Base-by-base conservation (phyloP, 106 monocot genomes). In the Triglochin maritima region DNA sequence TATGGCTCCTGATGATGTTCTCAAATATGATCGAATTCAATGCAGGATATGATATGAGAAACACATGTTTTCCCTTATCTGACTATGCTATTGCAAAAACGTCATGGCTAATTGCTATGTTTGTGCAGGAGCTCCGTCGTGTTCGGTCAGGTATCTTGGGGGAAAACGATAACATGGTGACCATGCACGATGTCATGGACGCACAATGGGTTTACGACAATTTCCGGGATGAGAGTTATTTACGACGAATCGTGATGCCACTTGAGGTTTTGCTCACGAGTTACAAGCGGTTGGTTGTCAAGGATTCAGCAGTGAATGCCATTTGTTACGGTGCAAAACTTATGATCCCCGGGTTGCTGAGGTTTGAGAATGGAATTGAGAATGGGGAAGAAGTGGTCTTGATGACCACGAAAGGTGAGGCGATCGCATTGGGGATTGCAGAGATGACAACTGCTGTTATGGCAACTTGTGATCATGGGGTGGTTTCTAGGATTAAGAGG, bases 371-470 rank as follows among this genome's bases (percentile, higher is more conserved):
- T 68, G 93, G 82, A 46, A 86, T 89, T 17, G 93, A 94, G 69
- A 82, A 69, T n/a, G 93, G 89, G 10, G 89, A 94, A 71, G 93
- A 94, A 70, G 84, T 94, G 4, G 93, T 94, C 29, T 63, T 94
- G 45, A 94, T 94, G 82, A 94, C 93, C 6, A 94, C 93, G 1
- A 94, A 94, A 62, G 93, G 93, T 2, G 93, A 94, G 71, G 93
- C 93, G 0, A 84, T 94, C 59, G 89, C 93, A 6, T 47, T 94
- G 12, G 93, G 93, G 7, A 89, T 94, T 64, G 86, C 93, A 0
- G 89, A 94, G 76, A 94, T 94, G 93, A 94, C 93, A 0, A 94
- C 89, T 7, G 89, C 89, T 0, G 93, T 94, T 49, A 94, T 94
- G 89, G 93, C 89, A 1, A 94, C 93, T 6, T 94, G 93, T 13